These are phyloP conservation scores for Trichosporon coremiiforme DNA, from an alignment of 1,284 basidiomycete genomes.

Conservation along the genomic window DNA sequence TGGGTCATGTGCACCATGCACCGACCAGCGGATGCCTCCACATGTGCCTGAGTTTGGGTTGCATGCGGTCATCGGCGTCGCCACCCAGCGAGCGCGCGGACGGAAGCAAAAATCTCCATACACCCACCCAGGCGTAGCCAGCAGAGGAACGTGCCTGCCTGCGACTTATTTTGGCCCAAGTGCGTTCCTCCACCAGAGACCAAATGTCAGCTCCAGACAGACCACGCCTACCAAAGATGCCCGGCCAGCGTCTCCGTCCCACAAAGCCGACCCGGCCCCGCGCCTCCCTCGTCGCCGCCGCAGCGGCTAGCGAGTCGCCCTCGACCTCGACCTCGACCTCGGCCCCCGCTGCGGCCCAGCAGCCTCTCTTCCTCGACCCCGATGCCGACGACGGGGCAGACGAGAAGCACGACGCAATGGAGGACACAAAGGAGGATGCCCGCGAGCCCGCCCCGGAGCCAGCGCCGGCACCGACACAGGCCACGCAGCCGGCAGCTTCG, in stretches of 20 bases:
- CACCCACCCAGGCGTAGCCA: not conserved
- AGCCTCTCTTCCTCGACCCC: not conserved
- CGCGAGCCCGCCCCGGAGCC: not conserved
- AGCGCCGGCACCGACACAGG: not conserved
- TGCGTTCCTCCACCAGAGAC: not conserved
- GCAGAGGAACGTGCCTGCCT: not conserved
- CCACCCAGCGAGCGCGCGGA: not conserved
- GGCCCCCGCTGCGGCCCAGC: not conserved
- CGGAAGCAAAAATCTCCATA: slow-evolving; percentile 4
- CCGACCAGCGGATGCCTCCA: not conserved
- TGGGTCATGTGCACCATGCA: not conserved
- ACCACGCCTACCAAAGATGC: slow-evolving; percentile 29
- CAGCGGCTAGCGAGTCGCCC: slow-evolving; percentile 11
- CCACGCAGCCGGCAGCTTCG: slow-evolving; percentile 21
- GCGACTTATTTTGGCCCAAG: slow-evolving; percentile 14
- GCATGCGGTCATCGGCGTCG: slow-evolving; percentile 2
- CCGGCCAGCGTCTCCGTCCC: slow-evolving; percentile 19
- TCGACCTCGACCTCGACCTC: not conserved
- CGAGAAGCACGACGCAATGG: not conserved
- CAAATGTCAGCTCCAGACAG: slow-evolving; percentile 3
- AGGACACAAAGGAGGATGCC: not conserved
- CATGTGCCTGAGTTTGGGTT: not conserved
- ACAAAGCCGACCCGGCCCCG: not conserved
- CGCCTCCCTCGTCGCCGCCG: slow-evolving; percentile 27
- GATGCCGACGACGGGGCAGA: not conserved